phyloP scores from a whole-genome alignment of 2,329 filamentous ascomycete species.

The Endoconidiophora laricicola region DNA sequence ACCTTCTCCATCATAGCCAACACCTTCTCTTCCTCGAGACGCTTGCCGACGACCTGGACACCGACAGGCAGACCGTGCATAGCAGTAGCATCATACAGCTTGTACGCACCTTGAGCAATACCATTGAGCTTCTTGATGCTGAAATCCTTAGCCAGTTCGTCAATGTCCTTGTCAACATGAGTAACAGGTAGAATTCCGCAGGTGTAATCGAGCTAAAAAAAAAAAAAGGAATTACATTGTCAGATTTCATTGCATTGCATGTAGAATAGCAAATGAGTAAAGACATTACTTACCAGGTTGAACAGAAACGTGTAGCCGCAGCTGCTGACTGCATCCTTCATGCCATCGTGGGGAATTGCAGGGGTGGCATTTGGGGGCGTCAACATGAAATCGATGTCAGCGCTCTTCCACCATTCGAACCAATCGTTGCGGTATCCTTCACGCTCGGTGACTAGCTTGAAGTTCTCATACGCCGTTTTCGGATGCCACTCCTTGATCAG shows the following conservation, averaged over 20 bases:
- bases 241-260: neutral
- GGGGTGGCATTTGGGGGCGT: conserved; percentile 81
- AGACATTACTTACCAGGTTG: conserved; percentile 47
- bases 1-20: conserved; percentile 63
- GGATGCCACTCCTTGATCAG: conserved; percentile 56
- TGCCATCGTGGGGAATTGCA: conserved; percentile 70
- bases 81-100: conserved; percentile 60
- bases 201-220: conserved; percentile 59
- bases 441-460: conserved; percentile 60
- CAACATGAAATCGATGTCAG: conserved; percentile 60
- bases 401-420: conserved; percentile 71
- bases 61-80: conserved; percentile 84
- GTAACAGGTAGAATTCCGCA: conserved; percentile 71
- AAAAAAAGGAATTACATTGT: neutral
- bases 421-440: conserved; percentile 64
- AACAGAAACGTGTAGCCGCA: conserved; percentile 92
- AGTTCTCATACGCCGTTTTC: conserved; percentile 63
- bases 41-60: conserved; percentile 64
- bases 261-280: conserved; percentile 18
- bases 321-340: conserved; percentile 69
- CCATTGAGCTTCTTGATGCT: conserved; percentile 53
- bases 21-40: conserved; percentile 78
- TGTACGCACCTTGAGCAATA: conserved; percentile 68
- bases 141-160: conserved; percentile 47
- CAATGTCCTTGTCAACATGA: conserved; percentile 55